A percentile compares a stretch with the other conserved stretches of the same genome.
phyloP scores from a whole-genome alignment of 257 asterid genomes.

The Handroanthus guayacan region DNA sequence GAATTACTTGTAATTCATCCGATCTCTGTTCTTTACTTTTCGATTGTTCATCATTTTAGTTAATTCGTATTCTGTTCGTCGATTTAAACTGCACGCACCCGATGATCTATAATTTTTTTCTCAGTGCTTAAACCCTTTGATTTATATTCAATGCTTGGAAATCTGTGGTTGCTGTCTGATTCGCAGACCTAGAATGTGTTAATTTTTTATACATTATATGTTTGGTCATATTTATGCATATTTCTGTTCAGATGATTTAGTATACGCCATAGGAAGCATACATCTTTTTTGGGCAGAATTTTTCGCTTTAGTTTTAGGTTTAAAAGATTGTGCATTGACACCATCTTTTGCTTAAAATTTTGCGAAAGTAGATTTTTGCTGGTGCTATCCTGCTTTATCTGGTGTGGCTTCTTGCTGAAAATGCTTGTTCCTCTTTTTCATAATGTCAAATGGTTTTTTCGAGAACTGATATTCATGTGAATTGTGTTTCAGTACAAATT shows the following conservation, averaged over 20 bases:
- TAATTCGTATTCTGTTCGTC: constrained; percentile 17
- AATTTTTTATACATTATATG: background rate
- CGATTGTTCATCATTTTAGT: constrained; percentile 13
- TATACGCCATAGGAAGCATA: constrained; percentile 13
- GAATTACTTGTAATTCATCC: constrained; percentile 28
- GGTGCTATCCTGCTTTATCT: background rate
- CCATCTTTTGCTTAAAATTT: constrained; percentile 10
- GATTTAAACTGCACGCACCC: constrained; percentile 11
- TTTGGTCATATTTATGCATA: constrained; percentile 9
- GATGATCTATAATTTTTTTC: background rate
- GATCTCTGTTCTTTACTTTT: constrained; percentile 30
- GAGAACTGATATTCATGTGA: constrained; percentile 27
- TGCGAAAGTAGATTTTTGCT: background rate
- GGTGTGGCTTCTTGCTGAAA: constrained; percentile 21
- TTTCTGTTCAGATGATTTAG: background rate
- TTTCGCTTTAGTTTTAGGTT: constrained; percentile 3
- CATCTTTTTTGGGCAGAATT: background rate
- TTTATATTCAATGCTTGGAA: constrained; percentile 20
- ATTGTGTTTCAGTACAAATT: constrained; percentile 33
- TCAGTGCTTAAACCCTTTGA: background rate
- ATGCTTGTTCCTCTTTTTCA: constrained; percentile 5
- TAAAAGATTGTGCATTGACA: constrained; percentile 16
- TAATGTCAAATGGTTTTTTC: constrained; percentile 2
- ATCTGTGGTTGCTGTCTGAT: background rate
- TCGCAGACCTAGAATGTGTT: constrained; percentile 16